Evolutionary conservation across 345 rosid species (phyloP).

Genomic region (Eucalyptus brandiana): DNA sequence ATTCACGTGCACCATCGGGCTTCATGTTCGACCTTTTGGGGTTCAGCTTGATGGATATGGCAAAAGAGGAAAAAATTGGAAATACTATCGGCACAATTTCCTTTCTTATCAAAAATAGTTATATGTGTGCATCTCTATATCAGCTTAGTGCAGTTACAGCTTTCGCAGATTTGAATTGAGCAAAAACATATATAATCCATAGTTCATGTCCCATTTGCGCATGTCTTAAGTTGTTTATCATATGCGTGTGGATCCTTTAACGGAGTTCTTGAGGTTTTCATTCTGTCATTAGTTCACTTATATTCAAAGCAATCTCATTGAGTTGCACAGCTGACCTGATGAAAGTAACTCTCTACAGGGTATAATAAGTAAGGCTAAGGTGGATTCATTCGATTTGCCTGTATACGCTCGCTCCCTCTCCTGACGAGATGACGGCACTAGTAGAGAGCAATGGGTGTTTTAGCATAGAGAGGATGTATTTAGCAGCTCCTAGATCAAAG

Average conservation of each 20-base stretch:
- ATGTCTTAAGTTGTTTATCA: background rate
- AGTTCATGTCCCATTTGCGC: background rate
- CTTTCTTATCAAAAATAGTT: background rate
- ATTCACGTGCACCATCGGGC: slow-evolving; percentile 11
- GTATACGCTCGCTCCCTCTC: background rate
- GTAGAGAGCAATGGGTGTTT: background rate
- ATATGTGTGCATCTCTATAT: background rate
- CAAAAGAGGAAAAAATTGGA: slow-evolving; percentile 10
- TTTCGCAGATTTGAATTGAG: background rate
- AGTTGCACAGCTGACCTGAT: background rate
- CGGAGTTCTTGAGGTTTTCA: background rate
- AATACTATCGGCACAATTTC: background rate
- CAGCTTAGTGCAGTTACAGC: background rate
- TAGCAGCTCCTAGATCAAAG: background rate
- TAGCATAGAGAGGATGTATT: slow-evolving; percentile 1
- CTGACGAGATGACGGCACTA: background rate
- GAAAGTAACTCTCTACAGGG: background rate
- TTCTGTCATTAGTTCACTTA: background rate
- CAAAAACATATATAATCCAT: background rate
- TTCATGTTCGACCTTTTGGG: slow-evolving; percentile 8
- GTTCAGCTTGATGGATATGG: slow-evolving; percentile 18
- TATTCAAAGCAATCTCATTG: background rate
- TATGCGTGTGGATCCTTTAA: background rate
- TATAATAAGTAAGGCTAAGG: slow-evolving; percentile 9
- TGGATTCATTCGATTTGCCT: slow-evolving; percentile 29